These are phyloP conservation scores for Comarum palustre DNA, from an alignment of 306 rosid genomes.

Conservation along the genomic window DNA sequence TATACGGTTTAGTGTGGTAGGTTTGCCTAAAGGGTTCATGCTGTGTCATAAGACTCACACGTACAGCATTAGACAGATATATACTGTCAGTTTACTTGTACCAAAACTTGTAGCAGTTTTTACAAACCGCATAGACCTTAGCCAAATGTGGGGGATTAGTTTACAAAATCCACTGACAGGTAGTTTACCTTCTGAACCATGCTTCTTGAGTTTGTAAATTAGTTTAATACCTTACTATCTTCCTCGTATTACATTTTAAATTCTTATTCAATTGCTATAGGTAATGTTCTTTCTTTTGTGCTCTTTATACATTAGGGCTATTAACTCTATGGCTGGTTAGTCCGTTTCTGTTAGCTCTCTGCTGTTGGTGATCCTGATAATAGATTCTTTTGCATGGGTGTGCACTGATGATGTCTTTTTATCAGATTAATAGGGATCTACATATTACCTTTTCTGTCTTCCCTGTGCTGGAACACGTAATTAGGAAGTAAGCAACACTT, in stretches of 20 bases:
- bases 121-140: neutral
- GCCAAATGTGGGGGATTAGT: too few species aligned
- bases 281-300: neutral
- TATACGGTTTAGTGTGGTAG: neutral
- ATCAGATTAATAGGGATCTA: conserved; percentile 20
- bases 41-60: neutral
- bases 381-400: conserved; percentile 8
- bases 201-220: neutral
- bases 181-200: neutral
- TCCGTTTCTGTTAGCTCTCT: neutral
- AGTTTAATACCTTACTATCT: neutral
- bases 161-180: neutral
- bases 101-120: neutral
- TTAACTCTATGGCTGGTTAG: neutral
- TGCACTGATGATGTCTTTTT: conserved; percentile 16
- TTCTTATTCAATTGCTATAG: neutral
- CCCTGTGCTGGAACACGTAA: conserved; percentile 21
- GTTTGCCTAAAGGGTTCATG: neutral
- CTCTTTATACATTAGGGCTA: neutral
- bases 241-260: neutral
- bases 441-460: conserved; percentile 24
- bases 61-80: neutral
- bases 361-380: conserved; percentile 8
- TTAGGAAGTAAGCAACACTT: conserved; percentile 25
- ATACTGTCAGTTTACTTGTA: neutral